Evolutionary conservation across 73 alveolate genomes (phyloP), one percentile per base, ranked within the genome.

Genomic region (Blepharisma japonicum): DNA sequence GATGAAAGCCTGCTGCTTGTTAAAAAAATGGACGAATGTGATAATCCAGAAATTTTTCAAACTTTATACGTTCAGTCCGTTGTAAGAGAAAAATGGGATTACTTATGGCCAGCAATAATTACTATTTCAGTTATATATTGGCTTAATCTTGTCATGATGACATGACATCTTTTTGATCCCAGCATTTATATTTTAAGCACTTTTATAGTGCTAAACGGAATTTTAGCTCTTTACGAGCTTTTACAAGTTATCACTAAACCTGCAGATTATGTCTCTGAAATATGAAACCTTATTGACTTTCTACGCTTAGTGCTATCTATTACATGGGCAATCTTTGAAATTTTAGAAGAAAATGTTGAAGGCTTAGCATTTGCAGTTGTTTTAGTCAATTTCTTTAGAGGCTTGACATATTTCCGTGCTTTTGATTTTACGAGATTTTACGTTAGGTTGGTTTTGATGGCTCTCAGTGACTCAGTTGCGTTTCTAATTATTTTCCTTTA

Each of bases 341-440:
- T 39, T 20, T 61, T 2, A 1, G 47, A 61, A 0, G 50, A n/a
- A 20, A 20, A 61, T 18, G 39, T 20, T 1, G 5, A 18, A 8
- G 38, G 47, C 6, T 9, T 61, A 2, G 46, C 47, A 1, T 61
- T 14, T 39, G 0, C 23, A 61, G 5, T 61, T 2, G 74, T 61
- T 25, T 14, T 61, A 8, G 0, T 61, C 48, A 61, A 61, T 25
- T 61, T 61, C 5, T 39, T 70, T 5, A 70, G 80, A 70, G 80
- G 66, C 11, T 21, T 70, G 11, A 18, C 80, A 45, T 18, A 54
- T n/a, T 47, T 70, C 27, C 25, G 80, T 14, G 61, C 61, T 14
- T 70, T 70, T 47, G 23, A 70, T 14, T 14, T 7, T 45, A 70
- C 66, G 2, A 23, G 80, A 70, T 70, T 47, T 47, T 70, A 70